Evolutionary conservation across 129 eudicot species (phyloP), one percentile per base, ranked within the genome.

Genomic region (Erigeron canadensis): DNA sequence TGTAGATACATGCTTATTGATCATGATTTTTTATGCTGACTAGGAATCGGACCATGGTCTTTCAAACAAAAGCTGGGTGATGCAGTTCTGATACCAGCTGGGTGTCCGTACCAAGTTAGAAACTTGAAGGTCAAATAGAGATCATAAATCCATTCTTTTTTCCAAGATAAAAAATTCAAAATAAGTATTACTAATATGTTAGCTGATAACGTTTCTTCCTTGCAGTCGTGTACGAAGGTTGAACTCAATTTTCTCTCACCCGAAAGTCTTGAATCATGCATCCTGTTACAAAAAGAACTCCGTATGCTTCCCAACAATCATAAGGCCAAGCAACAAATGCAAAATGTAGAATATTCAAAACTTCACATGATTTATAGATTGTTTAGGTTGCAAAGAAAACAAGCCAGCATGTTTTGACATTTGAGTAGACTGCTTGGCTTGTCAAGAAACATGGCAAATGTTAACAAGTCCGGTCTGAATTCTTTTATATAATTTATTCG

Each of bases 231-330:
- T 10, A 63, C 50, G 34, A 63, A 63, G 50, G 68, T 42, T 16
- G 69, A 64, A 64, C 69, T 64, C 54, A 64, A 64, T 53, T 64
- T 64, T 17, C 0, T 41, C 17, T 43, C 69, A 41, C 34, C 50
- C 7, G 38, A 64, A 64, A 64, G 11, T 41, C 38, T 42, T 41
- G 34, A 5, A 1, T 16, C 13, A 48, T 48, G 55, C 55, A 48
- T 13, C 15, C 55, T 48, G 7, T 13, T 48, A 10, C 55, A 48
- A 5, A 48, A 48, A n/a, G 15, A 48, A 45, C 38, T 75, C 45
- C 75, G 85, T 10, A 59, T 44, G 40, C 83, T 80, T 63, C 88
- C 88, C 19, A 62, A 17, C 13, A 53, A 80, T 58, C 88, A 84
- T 50, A 55, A 53, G 45, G 81, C 78, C 9, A 84, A 80, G 21